Evolutionary conservation across 495 filamentous ascomycete genomes (phyloP), one percentile per base, ranked within the genome.

Genomic region (Xanthoparmelia taractica): DNA sequence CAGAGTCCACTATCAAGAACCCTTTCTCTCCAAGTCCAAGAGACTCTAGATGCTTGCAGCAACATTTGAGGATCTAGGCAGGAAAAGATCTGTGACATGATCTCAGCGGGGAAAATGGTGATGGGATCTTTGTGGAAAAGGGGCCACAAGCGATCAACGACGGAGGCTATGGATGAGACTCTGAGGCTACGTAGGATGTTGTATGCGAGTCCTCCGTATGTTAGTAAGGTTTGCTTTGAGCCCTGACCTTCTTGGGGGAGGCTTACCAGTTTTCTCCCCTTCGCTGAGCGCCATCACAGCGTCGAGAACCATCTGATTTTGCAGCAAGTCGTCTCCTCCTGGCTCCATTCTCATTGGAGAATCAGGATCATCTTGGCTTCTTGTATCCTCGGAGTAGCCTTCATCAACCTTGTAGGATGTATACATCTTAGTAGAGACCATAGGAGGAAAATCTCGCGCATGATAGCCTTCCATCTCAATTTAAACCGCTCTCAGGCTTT

Each of bases 51-150:
- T 10, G 91, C 88, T 61, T 83, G 84, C 60, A 97, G 76, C 47
- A 98, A 80, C 10, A 88, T 88, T 18, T 82, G 71, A 1, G 90
- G 85, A 45, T 90, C 86, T 37, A 98, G 84, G 70, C 90, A 96
- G 37, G 87, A 88, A 47, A 97, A 87, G 20, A 97, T 87, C 68
- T 94, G 86, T 60, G 91, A 85, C 57, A 88, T 92, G 62, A 97
- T 84, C 71, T 98, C 94, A 2, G 89, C 84, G 0, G 94, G 94
- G 12, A 98, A 83, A 68, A 89, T 84, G 63, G 84, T 75, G 37
- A 96, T 82, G 54, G 96, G 96, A 75, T 98, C 91, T 75, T 96
- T 90, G 73, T 97, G 91, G 31, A 96, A 85, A 8, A 90, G 83
- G 11, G 87, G 89, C 55, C 86, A 85, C 23, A 96, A 77, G 48